A percentile compares a stretch with the other conserved stretches of the same genome.
Conservation (phyloP, 495 filamentous ascomycete genomes). For the Penicillium bialowiezense region DNA sequence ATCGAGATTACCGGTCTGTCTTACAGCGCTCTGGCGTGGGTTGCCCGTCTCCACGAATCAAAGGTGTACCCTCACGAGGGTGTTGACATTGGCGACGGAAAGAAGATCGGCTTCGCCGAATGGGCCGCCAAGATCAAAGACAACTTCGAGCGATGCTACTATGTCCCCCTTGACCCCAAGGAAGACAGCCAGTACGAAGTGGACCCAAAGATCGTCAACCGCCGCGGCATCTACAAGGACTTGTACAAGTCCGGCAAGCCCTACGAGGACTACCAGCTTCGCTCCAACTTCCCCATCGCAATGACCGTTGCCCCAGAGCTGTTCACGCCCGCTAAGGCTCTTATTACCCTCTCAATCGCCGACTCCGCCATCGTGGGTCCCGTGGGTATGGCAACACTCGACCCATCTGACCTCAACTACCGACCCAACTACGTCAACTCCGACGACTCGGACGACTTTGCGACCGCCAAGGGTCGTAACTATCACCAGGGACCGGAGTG, state of each 20-base stretch:
- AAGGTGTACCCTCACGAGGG: constrained; percentile 69
- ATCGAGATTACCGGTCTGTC: constrained; percentile 91
- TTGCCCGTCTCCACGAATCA: constrained; percentile 58
- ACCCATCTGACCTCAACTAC: constrained; percentile 89
- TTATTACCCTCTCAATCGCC: constrained; percentile 71
- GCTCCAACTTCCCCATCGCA: constrained; percentile 90
- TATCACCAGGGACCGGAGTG: constrained; percentile 99
- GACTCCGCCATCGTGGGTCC: constrained; percentile 81
- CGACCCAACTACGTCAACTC: constrained; percentile 91
- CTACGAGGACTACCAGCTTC: constrained; percentile 96
- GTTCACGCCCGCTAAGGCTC: constrained; percentile 73
- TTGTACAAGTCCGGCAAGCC: constrained; percentile 88
- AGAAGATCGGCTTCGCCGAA: constrained; percentile 65
- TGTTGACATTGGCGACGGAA: constrained; percentile 56
- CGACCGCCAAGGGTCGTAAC: constrained; percentile 87
- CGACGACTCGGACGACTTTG: constrained; percentile 85
- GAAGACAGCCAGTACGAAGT: constrained; percentile 78
- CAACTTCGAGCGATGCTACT: constrained; percentile 91
- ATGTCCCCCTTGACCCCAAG: constrained; percentile 63
- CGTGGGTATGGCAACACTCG: constrained; percentile 92
- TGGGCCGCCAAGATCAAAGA: constrained; percentile 81
- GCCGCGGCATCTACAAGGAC: constrained; percentile 97
- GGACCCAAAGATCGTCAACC: constrained; percentile 73
- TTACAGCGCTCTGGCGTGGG: constrained; percentile 85
- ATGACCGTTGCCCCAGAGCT: constrained; percentile 92